Percentiles rank a stretch among this genome's conserved stretches.
These are phyloP conservation scores for Chlamydomonas schloesseri DNA, from an alignment of 139 green algal species.

Conservation along the genomic window DNA sequence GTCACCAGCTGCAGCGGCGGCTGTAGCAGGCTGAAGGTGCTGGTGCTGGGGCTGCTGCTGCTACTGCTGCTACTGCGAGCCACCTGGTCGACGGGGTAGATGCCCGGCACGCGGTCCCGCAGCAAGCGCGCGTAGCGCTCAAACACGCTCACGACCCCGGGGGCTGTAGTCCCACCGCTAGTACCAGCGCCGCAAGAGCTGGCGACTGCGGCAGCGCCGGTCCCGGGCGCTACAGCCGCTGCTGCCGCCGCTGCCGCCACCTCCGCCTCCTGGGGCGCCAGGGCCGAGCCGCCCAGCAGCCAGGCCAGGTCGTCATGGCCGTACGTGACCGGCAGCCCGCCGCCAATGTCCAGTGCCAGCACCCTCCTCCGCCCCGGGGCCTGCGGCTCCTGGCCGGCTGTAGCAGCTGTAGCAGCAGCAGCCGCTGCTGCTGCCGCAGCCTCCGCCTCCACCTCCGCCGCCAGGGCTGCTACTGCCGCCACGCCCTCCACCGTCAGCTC, in stretches of 20 bases:
- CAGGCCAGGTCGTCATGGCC: constrained; percentile 27
- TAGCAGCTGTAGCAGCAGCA: neutral
- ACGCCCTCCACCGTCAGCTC: constrained; percentile 42
- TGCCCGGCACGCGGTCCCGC: constrained; percentile 18
- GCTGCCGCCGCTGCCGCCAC: too few relatives aligned
- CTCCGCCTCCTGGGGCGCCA: too few relatives aligned
- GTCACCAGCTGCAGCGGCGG: constrained; percentile 48
- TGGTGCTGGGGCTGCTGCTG: neutral
- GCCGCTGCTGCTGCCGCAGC: neutral
- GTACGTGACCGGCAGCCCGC: constrained; percentile 53
- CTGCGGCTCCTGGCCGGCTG: neutral
- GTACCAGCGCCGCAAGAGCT: too few relatives aligned
- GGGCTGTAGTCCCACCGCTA: too few relatives aligned
- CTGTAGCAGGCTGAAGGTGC: neutral
- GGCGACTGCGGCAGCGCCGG: too few relatives aligned
- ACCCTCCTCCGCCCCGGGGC: neutral
- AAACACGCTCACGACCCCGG: constrained; percentile 25
- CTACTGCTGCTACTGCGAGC: neutral
- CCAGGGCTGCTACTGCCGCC: constrained; percentile 3
- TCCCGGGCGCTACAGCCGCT: too few relatives aligned
- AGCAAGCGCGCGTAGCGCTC: constrained; percentile 42
- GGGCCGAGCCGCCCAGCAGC: too few relatives aligned
- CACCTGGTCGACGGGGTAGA: neutral
- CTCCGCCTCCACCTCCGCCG: neutral
- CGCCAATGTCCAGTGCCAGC: constrained; percentile 41